Evolutionary conservation across 73 alveolate species (phyloP), one percentile per base, ranked within the genome.

Genomic region (Effrenium voratum): DNA sequence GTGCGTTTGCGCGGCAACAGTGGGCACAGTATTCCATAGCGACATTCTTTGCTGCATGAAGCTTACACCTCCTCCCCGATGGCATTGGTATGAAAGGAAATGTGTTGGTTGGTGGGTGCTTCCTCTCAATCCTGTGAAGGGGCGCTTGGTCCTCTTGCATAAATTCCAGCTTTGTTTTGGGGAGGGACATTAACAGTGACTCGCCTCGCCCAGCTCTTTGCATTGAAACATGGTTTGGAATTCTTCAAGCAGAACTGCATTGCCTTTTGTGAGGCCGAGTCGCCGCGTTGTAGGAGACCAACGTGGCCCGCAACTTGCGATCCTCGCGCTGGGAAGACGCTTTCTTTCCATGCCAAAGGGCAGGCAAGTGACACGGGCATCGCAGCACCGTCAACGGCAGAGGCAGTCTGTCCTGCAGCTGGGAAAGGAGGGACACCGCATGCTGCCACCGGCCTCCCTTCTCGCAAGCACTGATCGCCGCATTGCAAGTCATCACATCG

Each of bases 371-470:
- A 13, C 83, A 32, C n/a, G 49, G 83, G 15, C 12, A 55, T 55
- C 22, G 34, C 26, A 73, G 26, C 41, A 55, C 10, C 60, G 32
- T n/a, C 60, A 43, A 24, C 72, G 28, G 28, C 16, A 1, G n/a
- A 57, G 22, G 22, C 12, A 55, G 68, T 55, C 22, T 55, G 12
- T 82, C 92, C 92, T 82, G 75, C 73, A 82, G 16, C 3, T 82
- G 52, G 24, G 52, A 32, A 22, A 82, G 76, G 70, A 82, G 36
- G 26, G 76, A 38, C 92, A 82, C 32, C 36, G 92, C 92, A 5
- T 49, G 52, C 2, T 47, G 92, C 92, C 92, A 82, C 38, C 49
- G 92, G 19, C 92, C 92, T 82, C 92, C 92, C 73, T 82, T 82
- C 92, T 82, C 92, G 49, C 92, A 82, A 16, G 92, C 92, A 5